A percentile compares a stretch with the other conserved stretches of the same genome.
Conservation (phyloP, 1,139 yeast species). For the Ogataea hybrid region DNA sequence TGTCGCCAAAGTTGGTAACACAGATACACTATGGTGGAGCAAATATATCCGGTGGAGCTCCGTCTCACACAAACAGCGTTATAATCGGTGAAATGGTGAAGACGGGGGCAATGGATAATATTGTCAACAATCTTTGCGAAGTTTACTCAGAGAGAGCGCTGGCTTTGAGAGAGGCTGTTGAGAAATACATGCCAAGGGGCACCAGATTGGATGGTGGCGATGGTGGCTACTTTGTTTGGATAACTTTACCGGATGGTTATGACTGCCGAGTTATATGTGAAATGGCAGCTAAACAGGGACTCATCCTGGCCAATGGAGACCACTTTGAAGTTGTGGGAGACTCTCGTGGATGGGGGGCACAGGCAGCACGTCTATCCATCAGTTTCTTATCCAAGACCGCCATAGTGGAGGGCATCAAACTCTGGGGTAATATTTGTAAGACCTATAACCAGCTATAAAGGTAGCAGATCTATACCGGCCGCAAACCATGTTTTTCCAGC, state of each 20-base stretch:
- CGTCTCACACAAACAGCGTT: constrained; percentile 69
- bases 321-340: constrained; percentile 71
- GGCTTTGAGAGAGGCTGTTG: constrained; percentile 39
- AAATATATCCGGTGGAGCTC: constrained; percentile 80
- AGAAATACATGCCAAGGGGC: constrained; percentile 47
- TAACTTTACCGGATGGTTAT: constrained; percentile 54
- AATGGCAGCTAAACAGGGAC: constrained; percentile 41
- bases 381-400: constrained; percentile 51
- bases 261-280: constrained; percentile 45
- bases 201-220: constrained; percentile 60
- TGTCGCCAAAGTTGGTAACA: constrained; percentile 50
- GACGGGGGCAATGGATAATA: constrained; percentile 43
- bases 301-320: constrained; percentile 67
- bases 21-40: constrained; percentile 77
- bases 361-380: constrained; percentile 57
- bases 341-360: constrained; percentile 52
- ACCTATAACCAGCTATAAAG: constrained; percentile 29
- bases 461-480: constrained; percentile 44
- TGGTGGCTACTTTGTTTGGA: constrained; percentile 88
- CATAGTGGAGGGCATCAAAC: constrained; percentile 52
- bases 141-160: constrained; percentile 50
- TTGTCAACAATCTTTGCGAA: constrained; percentile 44
- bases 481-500: constrained; percentile 38
- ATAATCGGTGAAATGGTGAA: constrained; percentile 61
- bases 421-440: constrained; percentile 57